A percentile compares a stretch with the other conserved stretches of the same genome.
phyloP scores from a whole-genome alignment of 805 yeast genomes.

The Teunomyces atbi region DNA sequence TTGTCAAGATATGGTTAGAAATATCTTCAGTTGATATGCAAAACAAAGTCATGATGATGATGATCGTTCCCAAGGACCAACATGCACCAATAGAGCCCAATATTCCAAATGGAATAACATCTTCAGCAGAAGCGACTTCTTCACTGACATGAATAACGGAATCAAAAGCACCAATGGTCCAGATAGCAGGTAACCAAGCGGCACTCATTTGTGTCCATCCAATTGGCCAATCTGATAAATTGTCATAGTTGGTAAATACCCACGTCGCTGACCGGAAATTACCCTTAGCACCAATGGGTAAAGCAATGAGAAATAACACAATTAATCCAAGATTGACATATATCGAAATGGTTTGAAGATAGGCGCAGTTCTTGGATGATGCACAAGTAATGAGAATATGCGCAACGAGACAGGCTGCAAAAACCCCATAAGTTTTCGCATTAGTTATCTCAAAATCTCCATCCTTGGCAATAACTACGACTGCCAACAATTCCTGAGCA shows the following conservation, averaged over 20 bases:
- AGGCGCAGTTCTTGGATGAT: conserved; percentile 56
- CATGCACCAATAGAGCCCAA: conserved; percentile 55
- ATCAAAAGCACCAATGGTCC: conserved; percentile 77
- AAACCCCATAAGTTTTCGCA: conserved; percentile 61
- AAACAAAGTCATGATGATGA: conserved; percentile 53
- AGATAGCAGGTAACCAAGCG: conserved; percentile 65
- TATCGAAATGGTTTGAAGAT: conserved; percentile 60
- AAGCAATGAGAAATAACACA: conserved; percentile 55
- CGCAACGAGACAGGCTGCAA: conserved; percentile 55
- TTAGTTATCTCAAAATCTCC: conserved; percentile 55
- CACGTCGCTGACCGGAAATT: conserved; percentile 40
- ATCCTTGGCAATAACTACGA: conserved; percentile 53
- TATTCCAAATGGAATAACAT: conserved; percentile 66
- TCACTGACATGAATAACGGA: conserved; percentile 72
- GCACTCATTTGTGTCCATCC: conserved; percentile 57
- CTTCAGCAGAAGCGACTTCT: conserved; percentile 62
- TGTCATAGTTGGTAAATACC: conserved; percentile 54
- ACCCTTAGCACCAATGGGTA: conserved; percentile 56
- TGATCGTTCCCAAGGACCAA: conserved; percentile 56
- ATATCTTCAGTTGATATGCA: conserved; percentile 50
- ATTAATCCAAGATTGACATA: conserved; percentile 52
- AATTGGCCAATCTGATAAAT: conserved; percentile 52
- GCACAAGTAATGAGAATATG: conserved; percentile 54
- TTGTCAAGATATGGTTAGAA: conserved; percentile 32
- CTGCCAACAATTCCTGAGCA: conserved; percentile 56